These are phyloP conservation scores for Coemansia sp. DNA, from an alignment of 192 early-diverging fungal species.

Conservation along the genomic window DNA sequence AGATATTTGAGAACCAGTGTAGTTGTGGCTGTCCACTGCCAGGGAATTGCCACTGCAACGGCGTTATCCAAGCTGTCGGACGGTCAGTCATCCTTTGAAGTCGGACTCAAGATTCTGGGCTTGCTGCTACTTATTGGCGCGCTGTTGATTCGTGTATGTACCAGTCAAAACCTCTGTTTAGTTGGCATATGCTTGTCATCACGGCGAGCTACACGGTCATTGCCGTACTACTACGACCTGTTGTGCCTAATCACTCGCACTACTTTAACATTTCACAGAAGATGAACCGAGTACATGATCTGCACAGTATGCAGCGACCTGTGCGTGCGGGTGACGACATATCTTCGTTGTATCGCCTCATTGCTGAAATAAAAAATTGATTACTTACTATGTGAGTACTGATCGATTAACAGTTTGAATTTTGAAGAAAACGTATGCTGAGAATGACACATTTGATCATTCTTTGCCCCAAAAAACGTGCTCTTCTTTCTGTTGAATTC, in stretches of 20 bases:
- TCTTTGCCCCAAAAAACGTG: too few relatives aligned
- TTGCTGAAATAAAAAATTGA: too few relatives aligned
- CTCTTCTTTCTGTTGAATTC: too few relatives aligned
- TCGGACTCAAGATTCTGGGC: conserved; percentile 75
- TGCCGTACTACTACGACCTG: conserved; percentile 63
- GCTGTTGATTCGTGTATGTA: not conserved
- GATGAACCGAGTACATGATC: conserved; percentile 22
- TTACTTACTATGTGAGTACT: too few relatives aligned
- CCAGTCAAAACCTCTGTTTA: too few relatives aligned
- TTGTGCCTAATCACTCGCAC: not conserved
- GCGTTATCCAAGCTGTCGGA: conserved; percentile 75
- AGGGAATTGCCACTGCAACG: conserved; percentile 82
- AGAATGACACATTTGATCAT: too few relatives aligned
- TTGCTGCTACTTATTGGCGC: conserved; percentile 81
- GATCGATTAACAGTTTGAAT: too few relatives aligned
- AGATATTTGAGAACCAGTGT: not conserved
- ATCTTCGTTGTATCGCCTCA: too few relatives aligned
- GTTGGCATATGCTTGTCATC: conserved; percentile 52
- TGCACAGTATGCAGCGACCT: conserved; percentile 40
- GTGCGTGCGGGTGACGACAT: conserved; percentile 73
- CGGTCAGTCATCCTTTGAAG: conserved; percentile 71
- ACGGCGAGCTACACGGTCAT: conserved; percentile 78
- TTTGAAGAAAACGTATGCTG: too few relatives aligned
- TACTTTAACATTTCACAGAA: not conserved
- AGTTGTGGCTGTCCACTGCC: conserved; percentile 73